Percentiles rank a stretch among this genome's conserved stretches.
phyloP scores from a whole-genome alignment of 352 stramenopile genomes.

The Globisporangium echinulatum region DNA sequence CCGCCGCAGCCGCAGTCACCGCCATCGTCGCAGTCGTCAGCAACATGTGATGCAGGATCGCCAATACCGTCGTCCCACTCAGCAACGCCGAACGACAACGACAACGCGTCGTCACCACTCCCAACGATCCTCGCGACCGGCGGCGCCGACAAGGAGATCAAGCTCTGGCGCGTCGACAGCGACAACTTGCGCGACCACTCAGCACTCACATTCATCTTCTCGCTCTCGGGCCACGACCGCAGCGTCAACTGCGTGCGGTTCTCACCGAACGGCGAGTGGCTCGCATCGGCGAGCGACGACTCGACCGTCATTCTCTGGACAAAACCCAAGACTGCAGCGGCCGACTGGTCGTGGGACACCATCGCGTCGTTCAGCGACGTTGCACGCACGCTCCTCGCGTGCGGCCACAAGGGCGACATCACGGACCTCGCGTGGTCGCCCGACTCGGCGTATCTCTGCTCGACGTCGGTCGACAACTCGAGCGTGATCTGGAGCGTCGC shows the following conservation, averaged over 20 bases:
- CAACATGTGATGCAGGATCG: too few relatives aligned
- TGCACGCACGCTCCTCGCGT: conserved; percentile 60
- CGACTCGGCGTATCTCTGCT: conserved; percentile 87
- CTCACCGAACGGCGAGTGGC: conserved; percentile 75
- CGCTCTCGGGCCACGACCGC: conserved; percentile 81
- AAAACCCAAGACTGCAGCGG: conserved; percentile 58
- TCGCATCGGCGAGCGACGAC: conserved; percentile 87
- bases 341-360: conserved; percentile 70
- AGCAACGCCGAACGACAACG: not conserved
- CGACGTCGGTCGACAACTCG: conserved; percentile 91
- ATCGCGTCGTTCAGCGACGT: conserved; percentile 80
- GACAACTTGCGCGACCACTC: conserved; percentile 18
- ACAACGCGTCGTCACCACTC: not conserved
- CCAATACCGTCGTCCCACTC: not conserved
- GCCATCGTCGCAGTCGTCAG: not conserved
- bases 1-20: not conserved
- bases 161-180: conserved; percentile 63
- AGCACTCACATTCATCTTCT: conserved; percentile 74
- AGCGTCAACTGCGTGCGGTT: conserved; percentile 91
- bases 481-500: conserved; percentile 86
- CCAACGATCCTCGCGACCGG: conserved; percentile 59
- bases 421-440: conserved; percentile 91
- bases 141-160: conserved; percentile 87
- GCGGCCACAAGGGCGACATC: conserved; percentile 87
- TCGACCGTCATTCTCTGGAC: conserved; percentile 86